Percentiles rank a stretch among this genome's conserved stretches.
Conservation (phyloP, 352 stramenopile genomes). For the Globisporangium polare region DNA sequence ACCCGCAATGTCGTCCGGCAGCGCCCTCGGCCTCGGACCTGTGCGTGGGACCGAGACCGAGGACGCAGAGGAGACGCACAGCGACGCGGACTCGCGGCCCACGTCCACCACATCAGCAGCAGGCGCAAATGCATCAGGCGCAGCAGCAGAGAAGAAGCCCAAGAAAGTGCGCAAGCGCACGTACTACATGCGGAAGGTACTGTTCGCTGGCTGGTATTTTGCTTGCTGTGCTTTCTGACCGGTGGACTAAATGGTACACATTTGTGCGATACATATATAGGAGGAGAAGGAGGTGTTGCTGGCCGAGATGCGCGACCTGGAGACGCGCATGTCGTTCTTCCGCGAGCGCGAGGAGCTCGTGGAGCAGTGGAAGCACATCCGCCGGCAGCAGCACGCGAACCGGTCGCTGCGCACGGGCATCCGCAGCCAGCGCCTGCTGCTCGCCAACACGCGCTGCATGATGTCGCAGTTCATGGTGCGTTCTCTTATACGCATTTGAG, state of each 20-base stretch:
- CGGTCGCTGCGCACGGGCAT: constrained; percentile 25
- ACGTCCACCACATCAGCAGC: neutral
- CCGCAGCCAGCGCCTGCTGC: constrained; percentile 31
- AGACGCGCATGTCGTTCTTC: constrained; percentile 25
- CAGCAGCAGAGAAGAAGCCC: neutral
- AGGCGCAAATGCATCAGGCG: neutral
- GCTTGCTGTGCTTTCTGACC: neutral
- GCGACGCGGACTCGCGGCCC: neutral
- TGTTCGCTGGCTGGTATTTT: neutral
- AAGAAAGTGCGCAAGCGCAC: constrained; percentile 26
- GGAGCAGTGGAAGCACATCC: constrained; percentile 24
- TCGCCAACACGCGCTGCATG: constrained; percentile 32
- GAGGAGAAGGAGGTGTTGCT: constrained; percentile 34
- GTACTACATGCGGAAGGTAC: constrained; percentile 47
- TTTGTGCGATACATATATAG: constrained; percentile 5
- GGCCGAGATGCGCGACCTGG: constrained; percentile 23
- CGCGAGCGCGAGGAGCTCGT: constrained; percentile 17
- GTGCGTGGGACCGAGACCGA: neutral
- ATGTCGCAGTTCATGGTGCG: constrained; percentile 33
- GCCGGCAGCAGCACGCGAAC: constrained; percentile 22
- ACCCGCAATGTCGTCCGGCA: neutral
- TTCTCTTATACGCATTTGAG: neutral
- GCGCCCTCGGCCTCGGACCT: neutral
- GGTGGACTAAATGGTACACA: neutral
- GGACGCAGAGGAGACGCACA: neutral